Conservation (phyloP, 2,329 filamentous ascomycete species). For the Diaporthe amygdali region DNA sequence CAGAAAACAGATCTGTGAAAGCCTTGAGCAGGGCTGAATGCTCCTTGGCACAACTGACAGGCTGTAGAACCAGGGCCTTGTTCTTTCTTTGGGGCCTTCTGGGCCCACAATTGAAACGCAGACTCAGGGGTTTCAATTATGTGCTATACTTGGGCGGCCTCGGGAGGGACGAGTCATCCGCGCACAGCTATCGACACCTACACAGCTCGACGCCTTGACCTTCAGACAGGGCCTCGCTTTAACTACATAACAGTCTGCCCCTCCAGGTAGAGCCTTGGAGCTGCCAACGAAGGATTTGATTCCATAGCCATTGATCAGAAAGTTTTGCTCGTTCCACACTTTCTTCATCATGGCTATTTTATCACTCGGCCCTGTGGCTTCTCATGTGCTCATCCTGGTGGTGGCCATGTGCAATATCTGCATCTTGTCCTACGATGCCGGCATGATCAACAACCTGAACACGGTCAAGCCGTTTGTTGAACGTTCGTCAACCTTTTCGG, state of each 20-base stretch:
- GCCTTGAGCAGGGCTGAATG: neutral
- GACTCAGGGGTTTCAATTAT: neutral
- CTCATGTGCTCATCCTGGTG: neutral
- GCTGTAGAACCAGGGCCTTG: neutral
- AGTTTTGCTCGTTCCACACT: neutral
- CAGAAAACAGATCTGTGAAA: too few species aligned
- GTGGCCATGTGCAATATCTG: constrained; percentile 1
- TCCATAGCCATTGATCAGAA: neutral
- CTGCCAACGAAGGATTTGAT: neutral
- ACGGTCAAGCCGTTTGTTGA: neutral
- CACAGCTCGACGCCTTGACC: neutral
- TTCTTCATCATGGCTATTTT: neutral
- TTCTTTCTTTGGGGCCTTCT: neutral
- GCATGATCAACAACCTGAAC: neutral
- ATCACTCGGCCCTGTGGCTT: neutral
- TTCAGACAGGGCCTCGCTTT: neutral
- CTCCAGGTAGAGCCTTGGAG: neutral
- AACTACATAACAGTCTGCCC: neutral
- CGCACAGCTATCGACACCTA: neutral
- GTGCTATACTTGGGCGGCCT: neutral
- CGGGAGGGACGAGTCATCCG: neutral
- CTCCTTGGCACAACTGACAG: neutral
- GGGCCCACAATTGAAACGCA: neutral
- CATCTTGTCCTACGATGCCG: neutral
- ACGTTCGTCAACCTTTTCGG: neutral